These are phyloP conservation scores for Spinacia oleracea DNA, from an alignment of 179 eudicot genomes.

Conservation along the genomic window DNA sequence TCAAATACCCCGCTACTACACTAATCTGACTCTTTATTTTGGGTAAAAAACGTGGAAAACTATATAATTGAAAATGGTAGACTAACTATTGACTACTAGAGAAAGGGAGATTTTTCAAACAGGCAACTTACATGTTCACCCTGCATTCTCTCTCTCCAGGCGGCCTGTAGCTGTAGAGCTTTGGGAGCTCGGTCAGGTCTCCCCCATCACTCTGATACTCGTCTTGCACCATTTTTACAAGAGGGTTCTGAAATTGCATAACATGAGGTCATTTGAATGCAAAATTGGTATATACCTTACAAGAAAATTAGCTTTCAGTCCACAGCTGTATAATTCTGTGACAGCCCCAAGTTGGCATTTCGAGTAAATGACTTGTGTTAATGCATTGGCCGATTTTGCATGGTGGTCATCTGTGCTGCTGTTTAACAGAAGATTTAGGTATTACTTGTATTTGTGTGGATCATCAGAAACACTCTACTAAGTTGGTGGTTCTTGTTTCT, in stretches of 20 bases:
- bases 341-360: neutral
- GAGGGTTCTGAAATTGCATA: slow-evolving; percentile 10
- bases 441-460: neutral
- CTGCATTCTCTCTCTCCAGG: slow-evolving; percentile 44
- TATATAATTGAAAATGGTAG: neutral
- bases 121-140: neutral
- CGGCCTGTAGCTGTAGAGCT: slow-evolving; percentile 78
- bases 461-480: neutral
- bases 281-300: neutral
- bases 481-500: no score
- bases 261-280: neutral
- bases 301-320: neutral
- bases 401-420: neutral
- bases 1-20: neutral
- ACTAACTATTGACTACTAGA: neutral
- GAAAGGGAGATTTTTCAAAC: neutral
- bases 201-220: slow-evolving; percentile 64
- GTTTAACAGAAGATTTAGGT: no score
- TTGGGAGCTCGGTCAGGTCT: slow-evolving; percentile 92
- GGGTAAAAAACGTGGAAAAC: neutral
- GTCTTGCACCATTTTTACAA: slow-evolving; percentile 51
- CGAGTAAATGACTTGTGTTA: neutral
- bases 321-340: neutral
- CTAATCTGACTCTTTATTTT: neutral
- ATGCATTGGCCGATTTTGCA: neutral